These are phyloP conservation scores for Chlorophyllum brunneum DNA, from an alignment of 768 basidiomycete genomes.

Conservation along the genomic window DNA sequence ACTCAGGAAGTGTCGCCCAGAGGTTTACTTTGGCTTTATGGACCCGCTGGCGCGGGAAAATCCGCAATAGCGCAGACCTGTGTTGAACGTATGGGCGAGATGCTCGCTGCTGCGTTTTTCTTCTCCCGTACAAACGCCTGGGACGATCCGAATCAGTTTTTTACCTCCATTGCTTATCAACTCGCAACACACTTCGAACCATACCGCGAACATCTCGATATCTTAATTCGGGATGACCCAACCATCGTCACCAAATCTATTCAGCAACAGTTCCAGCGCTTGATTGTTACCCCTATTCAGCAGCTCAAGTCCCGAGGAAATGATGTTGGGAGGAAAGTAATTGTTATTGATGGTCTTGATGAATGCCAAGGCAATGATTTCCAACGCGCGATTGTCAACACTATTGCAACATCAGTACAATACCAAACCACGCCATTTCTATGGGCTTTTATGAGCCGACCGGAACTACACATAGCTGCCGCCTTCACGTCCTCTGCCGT, in stretches of 20 bases:
- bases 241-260: slow-evolving; percentile 1
- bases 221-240: not conserved
- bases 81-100: not conserved
- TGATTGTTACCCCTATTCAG: not conserved
- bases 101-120: slow-evolving; percentile 9
- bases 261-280: not conserved
- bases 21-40: slow-evolving; percentile 3
- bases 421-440: not conserved
- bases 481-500: not conserved
- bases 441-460: not conserved
- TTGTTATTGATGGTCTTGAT: slow-evolving; percentile 4
- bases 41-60: slow-evolving; percentile 6
- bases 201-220: not conserved
- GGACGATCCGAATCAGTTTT: not conserved
- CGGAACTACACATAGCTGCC: slow-evolving; percentile 3
- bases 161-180: slow-evolving; percentile 10
- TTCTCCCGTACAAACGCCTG: slow-evolving; percentile 7
- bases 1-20: not conserved
- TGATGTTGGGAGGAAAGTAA: not conserved
- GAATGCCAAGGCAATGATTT: not conserved
- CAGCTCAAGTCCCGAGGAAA: not conserved
- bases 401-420: not conserved
- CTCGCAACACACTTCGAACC: not conserved
- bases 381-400: not conserved
- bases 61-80: slow-evolving; percentile 1